A percentile compares a stretch with the other conserved stretches of the same genome.
Evolutionary conservation across 768 basidiomycete species (phyloP).

Genomic region (Suillus placidus): DNA sequence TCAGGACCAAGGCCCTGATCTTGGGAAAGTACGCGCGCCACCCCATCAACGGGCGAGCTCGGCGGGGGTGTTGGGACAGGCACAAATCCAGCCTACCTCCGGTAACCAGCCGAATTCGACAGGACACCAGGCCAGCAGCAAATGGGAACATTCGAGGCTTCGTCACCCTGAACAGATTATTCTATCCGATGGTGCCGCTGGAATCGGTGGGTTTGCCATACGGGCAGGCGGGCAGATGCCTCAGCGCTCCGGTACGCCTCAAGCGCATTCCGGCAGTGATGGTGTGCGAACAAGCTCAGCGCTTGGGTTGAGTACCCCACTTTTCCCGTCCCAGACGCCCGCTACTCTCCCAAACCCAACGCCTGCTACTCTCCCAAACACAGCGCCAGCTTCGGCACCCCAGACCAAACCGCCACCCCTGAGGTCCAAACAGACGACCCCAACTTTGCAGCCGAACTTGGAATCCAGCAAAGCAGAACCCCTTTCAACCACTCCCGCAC

Average conservation of each 20-base stretch:
- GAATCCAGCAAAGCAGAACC: not conserved
- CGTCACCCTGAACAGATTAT: conserved; percentile 12
- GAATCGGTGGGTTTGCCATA: not conserved
- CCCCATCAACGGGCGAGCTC: conserved; percentile 1
- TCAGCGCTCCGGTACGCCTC: not conserved
- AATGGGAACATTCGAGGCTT: not conserved
- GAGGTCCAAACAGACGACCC: not conserved
- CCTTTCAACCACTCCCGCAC: not conserved
- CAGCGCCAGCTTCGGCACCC: not conserved
- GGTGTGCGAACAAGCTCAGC: not conserved
- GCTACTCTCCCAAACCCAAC: not conserved
- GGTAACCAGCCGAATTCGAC: conserved; percentile 8
- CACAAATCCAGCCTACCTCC: conserved; percentile 6
- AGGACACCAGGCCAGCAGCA: not conserved
- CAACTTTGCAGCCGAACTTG: not conserved
- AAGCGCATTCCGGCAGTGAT: not conserved
- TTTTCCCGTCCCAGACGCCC: not conserved
- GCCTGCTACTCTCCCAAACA: not conserved
- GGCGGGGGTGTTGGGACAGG: not conserved
- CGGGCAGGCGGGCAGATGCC: not conserved
- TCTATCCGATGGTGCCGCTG: not conserved
- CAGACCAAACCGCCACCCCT: not conserved
- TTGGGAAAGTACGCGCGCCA: conserved; percentile 10
- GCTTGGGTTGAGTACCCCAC: not conserved
- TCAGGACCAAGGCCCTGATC: conserved; percentile 23